phyloP scores from a whole-genome alignment of 768 basidiomycete species.

The Leccinum fibrillosum region DNA sequence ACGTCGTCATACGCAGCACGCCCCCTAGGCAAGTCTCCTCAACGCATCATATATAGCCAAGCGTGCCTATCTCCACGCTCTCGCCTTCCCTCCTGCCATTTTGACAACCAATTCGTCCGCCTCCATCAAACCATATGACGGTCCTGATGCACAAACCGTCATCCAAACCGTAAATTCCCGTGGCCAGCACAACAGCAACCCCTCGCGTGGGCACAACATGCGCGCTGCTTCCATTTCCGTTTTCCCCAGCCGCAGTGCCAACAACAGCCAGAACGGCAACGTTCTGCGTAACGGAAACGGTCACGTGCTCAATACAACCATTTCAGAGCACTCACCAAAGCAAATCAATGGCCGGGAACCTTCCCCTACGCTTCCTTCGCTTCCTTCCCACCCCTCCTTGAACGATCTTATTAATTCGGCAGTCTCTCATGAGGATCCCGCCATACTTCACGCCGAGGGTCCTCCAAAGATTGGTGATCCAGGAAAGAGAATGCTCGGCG shows the following conservation, averaged over 20 bases:
- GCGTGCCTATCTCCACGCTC: conserved; percentile 71
- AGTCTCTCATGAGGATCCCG: conserved; percentile 59
- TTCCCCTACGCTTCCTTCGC: conserved; percentile 76
- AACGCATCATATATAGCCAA: conserved; percentile 16
- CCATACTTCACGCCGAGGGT: conserved; percentile 50
- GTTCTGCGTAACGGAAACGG: conserved; percentile 28
- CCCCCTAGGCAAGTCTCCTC: background rate
- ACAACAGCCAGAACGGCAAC: conserved; percentile 35
- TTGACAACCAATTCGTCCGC: conserved; percentile 54
- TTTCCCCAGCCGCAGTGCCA: conserved; percentile 51
- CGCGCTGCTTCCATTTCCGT: conserved; percentile 67
- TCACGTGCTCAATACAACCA: conserved; percentile 40
- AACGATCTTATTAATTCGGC: conserved; percentile 80
- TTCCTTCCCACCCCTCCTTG: conserved; percentile 81
- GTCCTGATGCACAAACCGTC: conserved; percentile 83
- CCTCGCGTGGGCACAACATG: conserved; percentile 68
- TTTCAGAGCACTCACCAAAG: conserved; percentile 48
- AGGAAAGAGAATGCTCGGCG: conserved; percentile 85
- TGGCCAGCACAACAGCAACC: conserved; percentile 54
- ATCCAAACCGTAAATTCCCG: conserved; percentile 83
- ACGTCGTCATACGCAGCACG: conserved; percentile 36
- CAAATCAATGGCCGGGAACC: conserved; percentile 56
- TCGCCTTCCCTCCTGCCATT: conserved; percentile 77
- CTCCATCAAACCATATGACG: conserved; percentile 88
- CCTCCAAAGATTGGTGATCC: conserved; percentile 87